Base-by-base conservation (phyloP, 1,139 yeast species). In the Nakaseomyces nivariensis region DNA sequence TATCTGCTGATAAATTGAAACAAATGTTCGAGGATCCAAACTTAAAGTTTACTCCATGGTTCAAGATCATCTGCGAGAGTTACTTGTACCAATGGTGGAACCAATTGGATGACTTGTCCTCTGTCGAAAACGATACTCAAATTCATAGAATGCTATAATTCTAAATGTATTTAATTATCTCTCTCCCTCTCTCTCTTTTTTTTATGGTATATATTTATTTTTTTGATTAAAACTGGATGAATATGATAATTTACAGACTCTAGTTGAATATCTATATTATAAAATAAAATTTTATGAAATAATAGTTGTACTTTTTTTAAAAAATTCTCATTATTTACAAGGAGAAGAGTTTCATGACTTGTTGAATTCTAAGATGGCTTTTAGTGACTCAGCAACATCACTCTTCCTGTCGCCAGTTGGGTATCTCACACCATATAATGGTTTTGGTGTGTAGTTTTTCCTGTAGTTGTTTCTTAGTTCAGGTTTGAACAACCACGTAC, bases 11-110 rank as follows among this genome's bases (percentile, higher is more conserved):
- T 1, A 83, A 85, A 58, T 75, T 94, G 59, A 77, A 81, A 62
- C 72, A 67, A 13, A 87, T 94, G 97, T 87, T 92, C 66, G 62
- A 75, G 34, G 88, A 89, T 63, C 61, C 71, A 17, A 53, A 61
- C 4, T 73, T 85, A 56, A 76, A 78, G 22, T 94, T 92, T 69
- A 92, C 99, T 5, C 98, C 98, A 9, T 92, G 99, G 99, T 92
- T 92, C 74, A 89, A 88, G 69, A 78, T 92, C 58, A 92, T 92
- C 59, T 94, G 98, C 67, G 89, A 92, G 63, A 81, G 86, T 48
- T 87, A 87, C 64, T 74, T 92, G 63, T 92, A 86, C 72, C 76
- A 85, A 57, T 92, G 99, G 99, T 92, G 99, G 99, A 76, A 75
- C 47, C 76, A 79, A 55, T 72, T 90, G 57, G 82, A 79, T 61